Conservation (phyloP, 2,329 filamentous ascomycete genomes). For the Fusarium pseudonygamai region DNA sequence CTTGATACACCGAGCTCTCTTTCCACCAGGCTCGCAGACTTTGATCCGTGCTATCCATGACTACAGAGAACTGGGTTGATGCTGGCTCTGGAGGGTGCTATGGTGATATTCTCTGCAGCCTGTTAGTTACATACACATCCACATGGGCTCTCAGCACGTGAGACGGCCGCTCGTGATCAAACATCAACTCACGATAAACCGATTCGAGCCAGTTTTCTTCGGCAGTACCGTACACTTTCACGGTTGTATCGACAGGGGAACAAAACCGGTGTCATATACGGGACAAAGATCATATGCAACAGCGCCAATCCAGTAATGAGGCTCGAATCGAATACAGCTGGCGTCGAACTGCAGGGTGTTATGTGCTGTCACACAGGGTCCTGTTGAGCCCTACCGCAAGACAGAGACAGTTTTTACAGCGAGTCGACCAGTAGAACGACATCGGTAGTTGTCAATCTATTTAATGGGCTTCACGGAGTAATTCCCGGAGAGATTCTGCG, state of each 20-base stretch:
- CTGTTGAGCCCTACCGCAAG: background rate
- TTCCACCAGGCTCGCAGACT: conserved; percentile 64
- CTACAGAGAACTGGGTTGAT: background rate
- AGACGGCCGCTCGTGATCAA: conserved; percentile 10
- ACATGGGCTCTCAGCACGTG: conserved; percentile 8
- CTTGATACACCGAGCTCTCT: conserved; percentile 67
- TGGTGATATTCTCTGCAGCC: background rate
- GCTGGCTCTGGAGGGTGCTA: background rate
- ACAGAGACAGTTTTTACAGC: conserved; percentile 1
- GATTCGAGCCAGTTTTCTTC: conserved; percentile 1
- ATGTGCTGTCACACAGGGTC: background rate
- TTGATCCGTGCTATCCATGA: conserved; percentile 38
- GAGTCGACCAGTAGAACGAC: background rate
- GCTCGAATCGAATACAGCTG: background rate
- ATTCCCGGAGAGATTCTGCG: conserved; percentile 42
- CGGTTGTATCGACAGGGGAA: background rate
- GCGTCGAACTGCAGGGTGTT: conserved; percentile 11
- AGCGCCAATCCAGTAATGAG: background rate
- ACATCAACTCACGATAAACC: conserved; percentile 14
- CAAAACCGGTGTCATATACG: background rate
- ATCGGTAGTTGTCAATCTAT: conserved; percentile 19
- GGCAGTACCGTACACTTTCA: background rate
- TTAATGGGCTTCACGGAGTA: conserved; percentile 41
- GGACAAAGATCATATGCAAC: background rate
- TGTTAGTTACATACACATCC: conserved; percentile 4